These are phyloP conservation scores for Saccharomyces mikatae DNA, from an alignment of 805 yeast genomes.

Conservation along the genomic window DNA sequence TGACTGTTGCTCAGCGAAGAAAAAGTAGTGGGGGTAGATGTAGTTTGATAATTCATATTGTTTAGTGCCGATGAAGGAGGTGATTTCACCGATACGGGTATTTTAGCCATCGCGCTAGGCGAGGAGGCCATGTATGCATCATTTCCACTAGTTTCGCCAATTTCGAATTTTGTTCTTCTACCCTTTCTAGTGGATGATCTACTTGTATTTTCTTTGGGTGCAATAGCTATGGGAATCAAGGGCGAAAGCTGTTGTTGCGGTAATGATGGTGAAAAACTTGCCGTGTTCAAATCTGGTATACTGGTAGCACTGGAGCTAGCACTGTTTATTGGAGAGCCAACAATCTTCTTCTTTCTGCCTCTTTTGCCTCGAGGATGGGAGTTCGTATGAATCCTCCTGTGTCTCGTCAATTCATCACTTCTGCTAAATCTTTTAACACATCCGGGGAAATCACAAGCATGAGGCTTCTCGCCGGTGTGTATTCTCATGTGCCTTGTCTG, in stretches of 20 bases:
- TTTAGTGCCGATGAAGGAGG: background rate
- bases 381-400: conserved; percentile 62
- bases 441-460: conserved; percentile 63
- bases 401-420: conserved; percentile 69
- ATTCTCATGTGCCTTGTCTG: conserved; percentile 74
- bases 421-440: conserved; percentile 62
- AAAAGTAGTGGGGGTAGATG: background rate
- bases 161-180: background rate
- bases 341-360: conserved; percentile 34
- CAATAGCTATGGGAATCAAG: background rate
- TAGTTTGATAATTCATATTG: background rate
- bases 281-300: background rate
- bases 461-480: conserved; percentile 78
- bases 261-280: conserved; percentile 5
- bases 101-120: background rate
- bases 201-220: background rate
- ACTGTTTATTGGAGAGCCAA: background rate
- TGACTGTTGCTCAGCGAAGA: conserved; percentile 3
- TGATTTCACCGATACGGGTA: background rate
- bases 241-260: background rate
- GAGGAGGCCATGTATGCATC: background rate
- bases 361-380: conserved; percentile 60
- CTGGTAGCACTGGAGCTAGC: background rate
- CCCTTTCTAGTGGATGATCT: background rate
- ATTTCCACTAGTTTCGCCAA: background rate